These are phyloP conservation scores for Trichoderma sp. DNA, from an alignment of 2,329 filamentous ascomycete genomes.

Conservation along the genomic window DNA sequence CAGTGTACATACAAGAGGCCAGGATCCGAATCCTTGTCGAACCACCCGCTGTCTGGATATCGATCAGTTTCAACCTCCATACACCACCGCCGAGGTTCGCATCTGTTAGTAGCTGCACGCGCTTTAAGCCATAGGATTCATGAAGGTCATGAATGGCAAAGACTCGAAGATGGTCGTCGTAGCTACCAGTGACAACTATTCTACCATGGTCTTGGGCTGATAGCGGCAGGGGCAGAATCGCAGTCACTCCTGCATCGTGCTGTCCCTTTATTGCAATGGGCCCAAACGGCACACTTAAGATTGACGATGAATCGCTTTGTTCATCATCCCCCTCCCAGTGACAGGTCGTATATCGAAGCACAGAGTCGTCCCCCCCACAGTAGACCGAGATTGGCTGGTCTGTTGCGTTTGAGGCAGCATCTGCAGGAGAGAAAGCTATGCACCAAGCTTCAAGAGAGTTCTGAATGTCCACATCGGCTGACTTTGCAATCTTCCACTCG, in stretches of 20 bases:
- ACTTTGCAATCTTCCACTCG: slow-evolving; percentile 45
- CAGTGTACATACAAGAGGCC: slow-evolving; percentile 93
- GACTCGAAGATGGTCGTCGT: slow-evolving; percentile 82
- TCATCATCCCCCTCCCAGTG: neutral
- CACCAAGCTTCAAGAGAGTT: slow-evolving; percentile 75
- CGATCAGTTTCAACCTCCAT: slow-evolving; percentile 76
- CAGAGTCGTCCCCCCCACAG: slow-evolving; percentile 77
- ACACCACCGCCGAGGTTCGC: slow-evolving; percentile 77
- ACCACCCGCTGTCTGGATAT: slow-evolving; percentile 35
- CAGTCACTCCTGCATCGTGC: slow-evolving; percentile 84
- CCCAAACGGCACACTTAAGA: slow-evolving; percentile 34
- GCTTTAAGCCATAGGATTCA: slow-evolving; percentile 46
- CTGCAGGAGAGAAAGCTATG: slow-evolving; percentile 59
- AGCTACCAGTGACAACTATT: slow-evolving; percentile 82
- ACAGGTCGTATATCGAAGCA: slow-evolving; percentile 54
- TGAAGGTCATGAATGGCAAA: slow-evolving; percentile 54
- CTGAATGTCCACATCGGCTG: slow-evolving; percentile 47
- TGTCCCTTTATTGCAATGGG: slow-evolving; percentile 45
- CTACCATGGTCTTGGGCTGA: slow-evolving; percentile 49
- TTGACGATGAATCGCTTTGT: slow-evolving; percentile 31
- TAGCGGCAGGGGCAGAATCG: slow-evolving; percentile 72
- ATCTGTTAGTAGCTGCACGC: slow-evolving; percentile 62
- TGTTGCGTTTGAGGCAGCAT: slow-evolving; percentile 25
- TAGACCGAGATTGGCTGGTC: slow-evolving; percentile 50
- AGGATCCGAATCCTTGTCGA: slow-evolving; percentile 57